Base-by-base conservation (phyloP, 2,329 filamentous ascomycete species). In the Aureobasidium subglaciale region DNA sequence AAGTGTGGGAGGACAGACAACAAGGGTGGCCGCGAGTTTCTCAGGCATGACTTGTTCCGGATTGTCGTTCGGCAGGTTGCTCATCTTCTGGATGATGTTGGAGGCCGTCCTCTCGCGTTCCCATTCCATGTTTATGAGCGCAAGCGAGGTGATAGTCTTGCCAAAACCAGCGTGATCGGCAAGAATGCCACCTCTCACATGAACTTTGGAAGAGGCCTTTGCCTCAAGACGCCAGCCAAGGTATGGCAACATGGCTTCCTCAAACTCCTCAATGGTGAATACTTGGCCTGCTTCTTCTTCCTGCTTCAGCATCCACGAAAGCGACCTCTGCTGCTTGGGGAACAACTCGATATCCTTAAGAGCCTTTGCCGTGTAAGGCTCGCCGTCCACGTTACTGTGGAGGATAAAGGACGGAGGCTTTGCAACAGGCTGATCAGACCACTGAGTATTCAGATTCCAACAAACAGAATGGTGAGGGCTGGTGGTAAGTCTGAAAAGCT, bases 161-260 rank as follows among this genome's bases (percentile, higher is more conserved):
- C 85, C 85, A 63, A 84, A 87, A 0, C 81, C 83, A 30, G 85
- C 82, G 41, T 81, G 74, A 62, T 86, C 82, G 2, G 83, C 83
- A 30, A 86, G 71, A 16, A 87, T 73, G 5, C 84, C 84, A 11
- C 84, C 84, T 16, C 74, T 75, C 37, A 84, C 59, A 29, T 58
- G 32, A 52, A 71, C 46, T n/a, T 65, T 22, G 32, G 71, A 64
- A 57, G 74, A 61, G n/a, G 75, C 78, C n/a, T 66, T 68, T 1
- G 72, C 81, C 64, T 85, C 83, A 2, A 76, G 75, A 56, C 79
- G 76, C 79, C 81, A 86, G 10, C 76, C 61, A 0, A 64, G 54
- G 10, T 45, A 42, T 0, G 71, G 62, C 11, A 84, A 63, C 1
- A 75, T 58, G 2, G 74, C 75, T 63, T 87, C 84, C 57, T 83